A percentile compares a stretch with the other conserved stretches of the same genome.
Evolutionary conservation across 495 filamentous ascomycete species (phyloP).

Genomic region (Pseudevernia furfuracea): DNA sequence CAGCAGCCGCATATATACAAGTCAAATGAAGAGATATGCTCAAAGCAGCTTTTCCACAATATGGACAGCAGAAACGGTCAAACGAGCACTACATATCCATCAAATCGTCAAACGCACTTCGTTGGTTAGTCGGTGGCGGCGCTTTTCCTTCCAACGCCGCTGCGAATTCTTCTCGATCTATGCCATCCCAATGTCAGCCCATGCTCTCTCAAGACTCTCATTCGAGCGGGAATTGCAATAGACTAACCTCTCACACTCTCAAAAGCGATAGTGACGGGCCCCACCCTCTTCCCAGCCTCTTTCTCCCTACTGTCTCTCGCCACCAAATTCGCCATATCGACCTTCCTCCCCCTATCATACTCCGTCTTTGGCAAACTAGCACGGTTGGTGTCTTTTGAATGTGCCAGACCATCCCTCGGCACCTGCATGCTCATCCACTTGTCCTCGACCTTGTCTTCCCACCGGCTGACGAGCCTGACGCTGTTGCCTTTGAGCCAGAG

Average conservation of each 20-base stretch:
- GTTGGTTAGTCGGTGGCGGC: neutral
- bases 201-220: neutral
- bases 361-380: conserved; percentile 26
- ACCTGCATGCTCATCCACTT: conserved; percentile 34
- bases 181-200: neutral
- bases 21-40: neutral
- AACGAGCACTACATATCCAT: conserved; percentile 6
- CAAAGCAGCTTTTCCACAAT: neutral
- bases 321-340: conserved; percentile 34
- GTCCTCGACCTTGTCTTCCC: conserved; percentile 32
- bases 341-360: conserved; percentile 30
- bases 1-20: neutral
- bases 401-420: conserved; percentile 6
- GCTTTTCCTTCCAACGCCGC: conserved; percentile 22
- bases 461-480: conserved; percentile 25
- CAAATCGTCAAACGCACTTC: conserved; percentile 20
- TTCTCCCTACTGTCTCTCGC: conserved; percentile 29
- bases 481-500: conserved; percentile 29
- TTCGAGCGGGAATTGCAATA: conserved; percentile 7
- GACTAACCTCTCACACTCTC: conserved; percentile 28
- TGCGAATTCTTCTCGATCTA: conserved; percentile 31
- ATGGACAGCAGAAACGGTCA: neutral
- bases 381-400: conserved; percentile 27
- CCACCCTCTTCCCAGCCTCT: conserved; percentile 22
- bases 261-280: conserved; percentile 34